Conservation (phyloP, 2,329 filamentous ascomycete species). For the Akanthomyces muscarius region DNA sequence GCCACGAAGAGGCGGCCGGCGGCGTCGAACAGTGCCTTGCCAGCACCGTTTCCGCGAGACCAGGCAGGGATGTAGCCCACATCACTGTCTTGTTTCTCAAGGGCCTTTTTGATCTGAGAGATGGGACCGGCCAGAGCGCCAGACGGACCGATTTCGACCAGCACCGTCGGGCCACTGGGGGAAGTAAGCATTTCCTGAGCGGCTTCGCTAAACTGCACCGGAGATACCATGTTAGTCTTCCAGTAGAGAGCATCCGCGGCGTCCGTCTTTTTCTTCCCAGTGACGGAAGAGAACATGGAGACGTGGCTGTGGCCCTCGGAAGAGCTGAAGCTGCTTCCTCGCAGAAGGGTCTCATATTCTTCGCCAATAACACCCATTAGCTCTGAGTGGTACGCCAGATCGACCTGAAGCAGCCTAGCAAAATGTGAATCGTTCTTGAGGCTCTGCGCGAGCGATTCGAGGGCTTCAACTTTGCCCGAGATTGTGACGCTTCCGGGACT, state of each 20-base stretch:
- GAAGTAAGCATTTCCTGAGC: constrained; percentile 12
- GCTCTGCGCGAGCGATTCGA: constrained; percentile 36
- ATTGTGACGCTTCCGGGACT: constrained; percentile 42
- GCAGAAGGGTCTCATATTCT: neutral
- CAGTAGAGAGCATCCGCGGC: constrained; percentile 17
- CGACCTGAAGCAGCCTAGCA: constrained; percentile 39
- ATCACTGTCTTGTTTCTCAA: neutral
- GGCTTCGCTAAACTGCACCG: constrained; percentile 17
- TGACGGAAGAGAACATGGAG: constrained; percentile 7
- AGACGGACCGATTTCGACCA: constrained; percentile 5
- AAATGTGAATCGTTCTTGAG: constrained; percentile 38
- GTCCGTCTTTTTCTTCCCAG: constrained; percentile 1
- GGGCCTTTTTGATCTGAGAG: constrained; percentile 16
- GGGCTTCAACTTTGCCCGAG: constrained; percentile 26
- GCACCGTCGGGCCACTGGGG: neutral
- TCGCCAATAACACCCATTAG: constrained; percentile 34
- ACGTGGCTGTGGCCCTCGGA: neutral
- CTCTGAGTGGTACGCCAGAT: constrained; percentile 45
- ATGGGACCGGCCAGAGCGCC: constrained; percentile 5
- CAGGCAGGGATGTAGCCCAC: constrained; percentile 5
- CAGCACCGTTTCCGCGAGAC: neutral
- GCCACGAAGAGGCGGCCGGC: constrained; percentile 3
- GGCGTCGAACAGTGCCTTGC: neutral
- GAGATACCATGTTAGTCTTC: constrained; percentile 20
- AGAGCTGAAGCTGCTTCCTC: neutral